A percentile compares a stretch with the other conserved stretches of the same genome.
Evolutionary conservation across 306 rosid species (phyloP).

Genomic region (Hippophae gyantsensis): DNA sequence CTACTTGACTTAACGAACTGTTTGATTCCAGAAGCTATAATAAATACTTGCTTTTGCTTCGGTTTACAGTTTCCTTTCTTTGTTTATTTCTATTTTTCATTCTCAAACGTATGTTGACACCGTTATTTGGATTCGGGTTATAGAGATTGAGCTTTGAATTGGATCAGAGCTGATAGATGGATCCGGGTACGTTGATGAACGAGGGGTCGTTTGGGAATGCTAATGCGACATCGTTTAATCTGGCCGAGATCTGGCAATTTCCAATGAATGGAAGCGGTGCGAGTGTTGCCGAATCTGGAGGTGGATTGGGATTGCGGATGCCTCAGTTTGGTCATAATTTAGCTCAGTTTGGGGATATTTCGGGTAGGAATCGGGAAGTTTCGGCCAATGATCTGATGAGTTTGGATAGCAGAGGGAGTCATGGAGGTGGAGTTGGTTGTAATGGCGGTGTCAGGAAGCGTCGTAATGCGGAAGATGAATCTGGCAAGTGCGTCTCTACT

Average conservation of each 20-base stretch:
- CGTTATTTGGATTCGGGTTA: too few species aligned
- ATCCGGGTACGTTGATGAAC: slow-evolving; percentile 57
- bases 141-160: too few species aligned
- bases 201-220: slow-evolving; percentile 35
- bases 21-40: too few species aligned
- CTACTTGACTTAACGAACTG: too few species aligned
- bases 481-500: slow-evolving; percentile 42
- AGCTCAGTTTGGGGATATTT: slow-evolving; percentile 35
- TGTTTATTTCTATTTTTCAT: too few species aligned
- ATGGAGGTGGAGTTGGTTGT: slow-evolving; percentile 13
- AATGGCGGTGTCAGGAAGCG: slow-evolving; percentile 30
- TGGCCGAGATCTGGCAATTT: slow-evolving; percentile 74
- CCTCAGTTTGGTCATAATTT: slow-evolving; percentile 33
- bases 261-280: slow-evolving; percentile 27
- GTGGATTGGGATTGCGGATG: slow-evolving; percentile 40
- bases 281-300: slow-evolving; percentile 23
- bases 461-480: slow-evolving; percentile 44
- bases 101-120: too few species aligned
- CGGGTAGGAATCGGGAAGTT: slow-evolving; percentile 30
- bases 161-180: slow-evolving; percentile 27
- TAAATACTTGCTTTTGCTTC: too few species aligned
- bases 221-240: slow-evolving; percentile 40
- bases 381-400: slow-evolving; percentile 25
- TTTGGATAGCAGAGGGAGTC: slow-evolving; percentile 28
- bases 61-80: too few species aligned